Conservation (phyloP, 2,329 filamentous ascomycete species). For the Penicillium griseofulvum region DNA sequence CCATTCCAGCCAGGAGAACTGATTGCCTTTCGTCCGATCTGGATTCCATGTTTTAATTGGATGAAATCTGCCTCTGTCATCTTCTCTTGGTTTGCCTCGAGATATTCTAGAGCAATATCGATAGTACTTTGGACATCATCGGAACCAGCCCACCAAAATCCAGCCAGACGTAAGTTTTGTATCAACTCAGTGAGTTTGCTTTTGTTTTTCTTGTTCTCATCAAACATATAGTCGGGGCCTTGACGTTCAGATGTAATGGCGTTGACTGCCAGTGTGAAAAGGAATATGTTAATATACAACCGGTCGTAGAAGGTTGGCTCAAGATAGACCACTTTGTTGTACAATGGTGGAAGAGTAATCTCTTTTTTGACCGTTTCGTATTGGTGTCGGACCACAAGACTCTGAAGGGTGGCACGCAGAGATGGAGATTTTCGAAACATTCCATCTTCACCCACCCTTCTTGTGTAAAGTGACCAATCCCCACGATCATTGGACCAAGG, state of each 20-base stretch:
- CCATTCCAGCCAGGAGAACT: slow-evolving; percentile 62
- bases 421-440: slow-evolving; percentile 42
- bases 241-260: slow-evolving; percentile 81
- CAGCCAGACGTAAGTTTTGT: slow-evolving; percentile 75
- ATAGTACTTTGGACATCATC: slow-evolving; percentile 64
- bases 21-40: slow-evolving; percentile 59
- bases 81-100: slow-evolving; percentile 59
- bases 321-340: slow-evolving; percentile 69
- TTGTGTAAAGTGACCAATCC: slow-evolving; percentile 73
- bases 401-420: slow-evolving; percentile 68
- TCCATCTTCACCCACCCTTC: slow-evolving; percentile 59
- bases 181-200: slow-evolving; percentile 62
- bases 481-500: slow-evolving; percentile 73
- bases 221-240: slow-evolving; percentile 86
- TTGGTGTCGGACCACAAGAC: slow-evolving; percentile 76
- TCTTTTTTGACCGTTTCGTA: slow-evolving; percentile 66
- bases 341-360: slow-evolving; percentile 66
- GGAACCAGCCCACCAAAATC: slow-evolving; percentile 83
- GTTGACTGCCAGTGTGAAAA: slow-evolving; percentile 80
- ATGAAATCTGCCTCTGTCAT: slow-evolving; percentile 61
- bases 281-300: slow-evolving; percentile 77
- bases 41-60: slow-evolving; percentile 64
- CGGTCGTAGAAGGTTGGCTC: slow-evolving; percentile 84
- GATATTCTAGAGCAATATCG: slow-evolving; percentile 65
- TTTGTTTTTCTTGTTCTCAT: slow-evolving; percentile 64